Evolutionary conservation across 768 basidiomycete genomes (phyloP), one percentile per base, ranked within the genome.

Genomic region (Lactarius evosmus): DNA sequence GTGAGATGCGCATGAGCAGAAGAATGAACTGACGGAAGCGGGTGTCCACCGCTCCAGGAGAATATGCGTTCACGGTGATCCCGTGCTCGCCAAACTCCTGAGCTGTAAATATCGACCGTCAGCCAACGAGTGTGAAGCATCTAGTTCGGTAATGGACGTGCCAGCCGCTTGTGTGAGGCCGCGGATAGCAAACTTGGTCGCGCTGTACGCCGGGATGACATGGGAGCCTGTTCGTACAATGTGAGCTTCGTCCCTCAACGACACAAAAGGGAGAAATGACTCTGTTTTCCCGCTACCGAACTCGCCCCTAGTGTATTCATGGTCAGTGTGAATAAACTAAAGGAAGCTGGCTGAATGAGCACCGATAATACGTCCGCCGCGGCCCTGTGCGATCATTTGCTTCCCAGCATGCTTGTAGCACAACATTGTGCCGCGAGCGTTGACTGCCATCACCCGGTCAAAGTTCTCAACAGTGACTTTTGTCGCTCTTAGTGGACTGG

Each of bases 41-140:
- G 19, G 69, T 63, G 33, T 66, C 63, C 2, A 69, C 55, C 44
- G 56, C 53, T 3, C 70, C 71, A 25, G 71, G 66, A 6, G 70
- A 65, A 30, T 70, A 72, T 6, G 70, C 62, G 34, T 72, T 72
- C 9, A 71, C 71, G 0, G 71, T 71, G 46, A 72, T 70, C 25
- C 66, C 63, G 46, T 66, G 33, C 14, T 44, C 44, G 14, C 60
- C 65, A 30, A 71, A 56, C 25, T 63, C 66, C 12, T n/a, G 6
- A n/a, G 71, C 71, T 71, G 30, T n/a, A n/a, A 44, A 14, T 19
- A 9, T 29, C 25, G 38, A 16, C 11, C 2, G 50, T 51, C 25
- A 51, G 50, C 30, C 50, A 19, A 19, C 19, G 30, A 51, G 7
- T 17, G n/a, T 49, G n/a, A 8, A 16, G 11, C 32, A n/a, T 12